Evolutionary conservation across 495 filamentous ascomycete genomes (phyloP), one percentile per base, ranked within the genome.

Genomic region (Penicillium paradoxum): DNA sequence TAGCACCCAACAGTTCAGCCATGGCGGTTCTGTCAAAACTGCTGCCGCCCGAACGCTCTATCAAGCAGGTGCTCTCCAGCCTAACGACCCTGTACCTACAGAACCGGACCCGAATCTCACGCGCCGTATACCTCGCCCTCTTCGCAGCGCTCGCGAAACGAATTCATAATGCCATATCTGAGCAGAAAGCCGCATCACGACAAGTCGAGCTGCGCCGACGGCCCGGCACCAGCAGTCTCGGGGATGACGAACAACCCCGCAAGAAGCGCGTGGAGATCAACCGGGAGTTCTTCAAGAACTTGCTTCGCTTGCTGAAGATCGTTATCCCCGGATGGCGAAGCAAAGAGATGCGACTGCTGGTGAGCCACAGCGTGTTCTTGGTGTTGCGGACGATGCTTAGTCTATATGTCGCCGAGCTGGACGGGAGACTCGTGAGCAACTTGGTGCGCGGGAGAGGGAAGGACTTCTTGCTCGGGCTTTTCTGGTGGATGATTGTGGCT

Each of bases 401-500:
- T 72, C 65, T 98, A 49, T 96, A 97, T 69, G 91, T 98, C 9
- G 93, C 93, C 4, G 93, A 95, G 69, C 82, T 98, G 76, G 93
- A 98, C 68, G 93, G 93, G 30, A 82, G 82, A 45, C 78, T 98
- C 33, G 93, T 97, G 27, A 95, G 91, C 67, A 89, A 83, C 58
- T 70, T 98, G 51, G 90, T 98, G 22, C 83, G 90, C 62, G 93
- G 93, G 6, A 92, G 85, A 59, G 93, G 93, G 17, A 91, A 80
- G 70, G 90, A 95, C 48, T 98, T 98, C 59, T 74, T 97, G 60
- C 82, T 82, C 41, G 86, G 90, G 9, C 81, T 98, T 56, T 83
- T 95, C 4, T 97, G 92, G 91, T 98, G 93, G 93, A 98, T 98
- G 93, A 71, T 90, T 57, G 92, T 98, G 59, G 91, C 93, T 38